Base-by-base conservation (phyloP, 1,284 basidiomycete species). In the Boletus holoroseus region DNA sequence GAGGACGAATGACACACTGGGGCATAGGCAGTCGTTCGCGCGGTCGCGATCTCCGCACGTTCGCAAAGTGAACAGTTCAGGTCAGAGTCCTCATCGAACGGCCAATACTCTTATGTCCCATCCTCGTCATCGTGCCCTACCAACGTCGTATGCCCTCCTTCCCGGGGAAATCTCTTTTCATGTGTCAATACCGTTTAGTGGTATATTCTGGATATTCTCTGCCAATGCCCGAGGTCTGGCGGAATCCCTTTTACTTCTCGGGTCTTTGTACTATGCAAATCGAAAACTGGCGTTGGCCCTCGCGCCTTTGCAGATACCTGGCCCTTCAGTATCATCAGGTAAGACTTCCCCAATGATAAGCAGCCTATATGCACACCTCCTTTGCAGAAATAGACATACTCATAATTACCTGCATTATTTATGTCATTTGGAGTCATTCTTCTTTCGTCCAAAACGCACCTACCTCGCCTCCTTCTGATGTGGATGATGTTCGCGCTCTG, bases 381-480 rank as follows among this genome's bases (percentile, higher is more conserved):
- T 54, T 47, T 32, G 20, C 59, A 89, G 86, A 86, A 67, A 72
- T 89, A 51, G 72, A 76, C 52, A 60, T 75, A 47, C 75, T 90
- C 50, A 71, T 79, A 59, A 59, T 77, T 46, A 70, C 74, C 50
- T 81, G 83, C 47, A 69, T 81, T 58, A 62, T 83, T 50, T 88
- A 90, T 69, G 74, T 81, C 55, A 63, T 79, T 54, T 85, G 81
- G 76, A 77, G 76, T 13, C 81, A 85, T 62, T 76, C 76, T 51
- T 68, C 71, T 61, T 64, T 71, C 61, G 59, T 73, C 58, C 55
- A 57, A 50, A 57, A 42, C 44, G 44, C 28, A 35, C 9, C 48
- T 34, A 50, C 53, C 4, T 51, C 61, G 26, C 44, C 57, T 42
- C 46, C 62, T 34, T 60, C 55, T 49, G 60, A 63, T 47, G 49